Evolutionary conservation across 2,329 filamentous ascomycete species (phyloP), one percentile per base, ranked within the genome.

Genomic region (Fusarium scirpi): DNA sequence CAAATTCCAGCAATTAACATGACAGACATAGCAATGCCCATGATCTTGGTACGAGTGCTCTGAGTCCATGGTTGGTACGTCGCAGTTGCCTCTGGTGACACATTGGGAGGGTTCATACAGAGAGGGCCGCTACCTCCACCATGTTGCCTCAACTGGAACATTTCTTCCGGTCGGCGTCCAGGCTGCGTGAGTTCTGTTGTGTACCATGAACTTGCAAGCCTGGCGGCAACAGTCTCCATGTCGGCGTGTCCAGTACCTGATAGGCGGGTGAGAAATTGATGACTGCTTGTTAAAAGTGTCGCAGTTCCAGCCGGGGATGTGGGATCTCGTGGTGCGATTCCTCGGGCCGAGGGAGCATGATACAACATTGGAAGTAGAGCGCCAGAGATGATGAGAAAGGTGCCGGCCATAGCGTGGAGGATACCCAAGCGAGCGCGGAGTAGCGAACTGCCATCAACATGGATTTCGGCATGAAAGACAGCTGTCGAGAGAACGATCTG

Each of bases 151-250:
- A 76, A 38, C 38, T 76, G 74, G 47, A 76, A 76, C 56, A 66
- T 70, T 53, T 74, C 68, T 22, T 71, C 67, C 3, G 71, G 72
- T 30, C 69, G 67, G 8, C 67, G 62, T 16, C 70, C 67, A 9
- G 69, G 71, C 10, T 75, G 73, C 6, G 62, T 72, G 12, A 76
- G 57, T 43, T 73, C 67, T 6, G 73, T 74, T 10, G 75, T 75
- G 46, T 77, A 77, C 73, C 75, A 77, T n/a, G 74, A 72, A 5
- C 74, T 76, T n/a, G 69, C 62, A 20, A 77, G 55, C 27, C 64
- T 71, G 16, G 68, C 59, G 15, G 67, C 61, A 24, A 77, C 71
- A 6, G 60, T 60, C 10, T 70, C 59, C 69, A 77, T 74, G 27
- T 57, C 62, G 10, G 67, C 66, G 20, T 71, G 68, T 20, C 76